These are phyloP conservation scores for Daldinia loculata DNA, from an alignment of 495 filamentous ascomycete genomes.

Conservation along the genomic window DNA sequence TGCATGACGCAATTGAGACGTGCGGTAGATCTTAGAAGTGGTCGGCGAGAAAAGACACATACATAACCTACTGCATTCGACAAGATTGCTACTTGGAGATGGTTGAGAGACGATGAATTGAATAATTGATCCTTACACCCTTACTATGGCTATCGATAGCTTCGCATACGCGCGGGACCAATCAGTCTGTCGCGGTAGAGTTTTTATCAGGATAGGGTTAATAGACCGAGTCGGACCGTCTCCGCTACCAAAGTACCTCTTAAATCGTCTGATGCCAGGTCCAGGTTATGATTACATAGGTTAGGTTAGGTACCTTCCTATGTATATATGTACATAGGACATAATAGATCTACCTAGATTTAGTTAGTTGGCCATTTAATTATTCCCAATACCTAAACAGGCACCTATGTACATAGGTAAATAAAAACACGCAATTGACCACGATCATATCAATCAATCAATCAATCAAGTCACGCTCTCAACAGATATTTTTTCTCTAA, in stretches of 20 bases:
- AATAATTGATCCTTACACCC: constrained; percentile 13
- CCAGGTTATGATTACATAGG: neutral
- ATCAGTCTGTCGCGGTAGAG: constrained; percentile 8
- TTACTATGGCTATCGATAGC: constrained; percentile 20
- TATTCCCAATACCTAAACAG: neutral
- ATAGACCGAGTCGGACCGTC: constrained; percentile 42
- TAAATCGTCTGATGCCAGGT: neutral
- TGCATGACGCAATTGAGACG: neutral
- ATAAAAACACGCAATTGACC: neutral
- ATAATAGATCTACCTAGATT: no score
- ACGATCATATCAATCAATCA: no score
- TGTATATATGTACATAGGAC: no score
- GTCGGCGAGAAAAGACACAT: no score
- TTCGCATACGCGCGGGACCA: constrained; percentile 19
- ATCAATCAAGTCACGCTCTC: no score
- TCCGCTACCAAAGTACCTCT: constrained; percentile 13
- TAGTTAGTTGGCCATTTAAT: no score
- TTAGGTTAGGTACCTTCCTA: no score
- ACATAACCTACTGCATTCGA: neutral
- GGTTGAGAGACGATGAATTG: neutral
- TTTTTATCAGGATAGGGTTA: neutral
- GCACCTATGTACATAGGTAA: neutral
- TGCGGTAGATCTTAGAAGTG: neutral
- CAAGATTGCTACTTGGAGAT: neutral
- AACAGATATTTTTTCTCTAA: no score